Evolutionary conservation across 1,139 yeast genomes (phyloP), one percentile per base, ranked within the genome.

Genomic region (Pichia sp.): DNA sequence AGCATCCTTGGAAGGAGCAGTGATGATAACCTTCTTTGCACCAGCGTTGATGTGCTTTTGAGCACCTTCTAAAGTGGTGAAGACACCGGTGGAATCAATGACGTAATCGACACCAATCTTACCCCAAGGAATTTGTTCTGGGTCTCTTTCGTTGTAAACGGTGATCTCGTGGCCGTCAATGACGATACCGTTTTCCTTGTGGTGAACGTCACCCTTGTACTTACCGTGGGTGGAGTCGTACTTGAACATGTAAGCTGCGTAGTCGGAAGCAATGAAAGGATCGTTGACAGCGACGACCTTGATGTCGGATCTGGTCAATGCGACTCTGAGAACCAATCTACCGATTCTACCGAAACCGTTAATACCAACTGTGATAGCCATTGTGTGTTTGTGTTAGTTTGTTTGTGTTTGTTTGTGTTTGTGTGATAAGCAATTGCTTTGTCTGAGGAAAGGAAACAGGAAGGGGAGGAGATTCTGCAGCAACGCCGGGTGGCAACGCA

Each of bases 341-440:
- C 93, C 93, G 64, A 83, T 83, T 75, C 93, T 79, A 63, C 93
- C 93, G 81, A 83, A 83, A 62, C 93, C 93, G 79, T 83, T 83
- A 68, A 83, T 82, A 71, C 89, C 88, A 69, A 82, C 71, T 50
- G 64, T 69, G 58, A 71, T 63, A 56, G 68, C 69, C 72, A 69
- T 69, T 30, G 10, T 35, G 21, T 35, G 10, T 34, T 25, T 23
- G 6, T 40, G 14, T 28, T n/a, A 14, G 20, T 28, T 17, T 17
- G 32, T 28, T 9, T 25, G 5, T 22, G 24, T 22, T 8, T 8
- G 24, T 10, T 8, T 8, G 24, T 22, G 14, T n/a, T 28, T 12
- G 15, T 28, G 19, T 24, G 32, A 31, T 35, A 34, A 15, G 32
- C 30, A 42, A 39, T 35, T 38, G 34, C 35, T 35, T 26, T 31